Evolutionary conservation across 805 yeast species (phyloP), one percentile per base, ranked within the genome.

Genomic region (Metschnikowia sp.): DNA sequence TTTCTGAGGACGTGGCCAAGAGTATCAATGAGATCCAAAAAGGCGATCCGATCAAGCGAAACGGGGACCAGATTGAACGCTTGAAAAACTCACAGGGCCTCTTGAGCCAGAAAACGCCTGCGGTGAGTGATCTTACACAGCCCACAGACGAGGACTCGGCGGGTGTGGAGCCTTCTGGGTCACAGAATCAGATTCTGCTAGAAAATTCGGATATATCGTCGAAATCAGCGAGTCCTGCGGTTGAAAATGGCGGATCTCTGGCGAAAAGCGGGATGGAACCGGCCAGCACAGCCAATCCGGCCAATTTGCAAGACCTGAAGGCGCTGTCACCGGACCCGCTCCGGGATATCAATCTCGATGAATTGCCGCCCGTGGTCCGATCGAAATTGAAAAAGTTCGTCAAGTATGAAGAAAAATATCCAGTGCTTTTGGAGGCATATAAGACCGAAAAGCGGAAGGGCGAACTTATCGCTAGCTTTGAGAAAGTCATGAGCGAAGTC

Each of bases 351-450:
- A 62, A 68, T 36, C 44, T 76, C 7, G 69, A 69, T n/a, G 75
- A 74, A 2, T 61, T 86, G 32, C 81, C 88, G 0, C 75, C 77
- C 2, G 81, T 77, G 4, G 66, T 89, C 13, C 76, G 78, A 49
- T 66, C 82, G 6, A 86, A 84, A 58, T 65, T 90, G 64, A 76
- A 77, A 47, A 91, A 88, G 68, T 88, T 86, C 59, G 81, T 77
- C 47, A 90, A 89, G 63, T 92, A 91, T 64, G 98, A 92, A 63
- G 86, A 85, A 42, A 90, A 89, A 63, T 92, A 94, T 61, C 99
- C 99, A 0, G 69, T 82, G 37, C 70, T 92, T 12, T 75, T 90
- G 42, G 85, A 85, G 38, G 97, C 98, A 0, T 94, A 88, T 68
- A 87, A 89, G 60, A 70, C 76, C 1, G 97, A 91, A 63, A 88